Conservation (phyloP, 73 alveolate genomes). For the Strombidium stylifer region DNA sequence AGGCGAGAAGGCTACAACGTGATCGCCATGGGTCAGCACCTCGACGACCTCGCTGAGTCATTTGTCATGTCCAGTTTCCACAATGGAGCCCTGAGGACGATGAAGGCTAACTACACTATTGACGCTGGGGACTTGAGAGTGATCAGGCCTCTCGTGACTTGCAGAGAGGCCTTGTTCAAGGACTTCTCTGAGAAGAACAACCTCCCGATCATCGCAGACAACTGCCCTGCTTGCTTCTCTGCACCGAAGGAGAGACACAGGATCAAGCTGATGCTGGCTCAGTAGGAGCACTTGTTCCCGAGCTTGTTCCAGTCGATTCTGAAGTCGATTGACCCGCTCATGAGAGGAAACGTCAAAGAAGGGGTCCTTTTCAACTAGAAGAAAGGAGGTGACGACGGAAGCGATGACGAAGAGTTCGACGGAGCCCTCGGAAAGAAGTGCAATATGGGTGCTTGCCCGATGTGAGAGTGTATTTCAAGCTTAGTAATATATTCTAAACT, state of each 20-base stretch:
- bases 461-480: neutral
- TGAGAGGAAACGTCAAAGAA: conserved; percentile 71
- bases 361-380: neutral
- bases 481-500: too few relatives aligned
- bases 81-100: conserved; percentile 94
- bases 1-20: conserved; percentile 91
- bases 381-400: neutral
- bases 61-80: conserved; percentile 97
- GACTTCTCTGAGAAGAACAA: conserved; percentile 80
- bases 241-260: conserved; percentile 98
- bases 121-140: conserved; percentile 94
- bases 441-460: neutral
- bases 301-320: conserved; percentile 64
- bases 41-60: conserved; percentile 98
- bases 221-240: conserved; percentile 99
- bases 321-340: conserved; percentile 70
- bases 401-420: neutral
- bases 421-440: neutral
- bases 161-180: conserved; percentile 92
- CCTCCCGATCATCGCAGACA: conserved; percentile 96
- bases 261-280: conserved; percentile 85
- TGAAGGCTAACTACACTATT: conserved; percentile 91
- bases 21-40: conserved; percentile 95
- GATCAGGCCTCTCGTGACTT: conserved; percentile 96
- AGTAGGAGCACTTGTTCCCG: conserved; percentile 89